Evolutionary conservation across 176 grass and related monocot species (phyloP), one percentile per base, ranked within the genome.

Genomic region (Pontederia paniculata): DNA sequence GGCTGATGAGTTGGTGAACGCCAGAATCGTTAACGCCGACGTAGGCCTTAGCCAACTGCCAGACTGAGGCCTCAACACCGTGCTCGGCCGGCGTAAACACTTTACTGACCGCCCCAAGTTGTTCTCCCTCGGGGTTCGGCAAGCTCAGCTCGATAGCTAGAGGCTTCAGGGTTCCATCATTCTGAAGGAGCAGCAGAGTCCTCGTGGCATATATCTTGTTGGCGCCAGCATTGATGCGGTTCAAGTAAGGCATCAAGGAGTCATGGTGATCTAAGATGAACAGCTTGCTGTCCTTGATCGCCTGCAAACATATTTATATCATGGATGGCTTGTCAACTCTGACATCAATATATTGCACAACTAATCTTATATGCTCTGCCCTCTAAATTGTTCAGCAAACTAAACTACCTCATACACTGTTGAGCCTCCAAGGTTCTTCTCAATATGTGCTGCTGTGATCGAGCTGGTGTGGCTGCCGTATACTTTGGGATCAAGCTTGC

Each of bases 261-360:
- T 90, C 91, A 42, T 97, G 91, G 74, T 90, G 91, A 54, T 97
- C 91, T 28, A 90, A 65, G 43, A 90, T 87, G 68, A 90, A 97
- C 44, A 97, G 86, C 70, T 52, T 80, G 10, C 87, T 84, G 9
- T 7, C 74, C 52, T 56, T 68, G 47, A 87, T 25, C n/a, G 91
- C 86, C 91, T 95, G 79, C 46, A 50, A 47, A 16, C 18, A 62
- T 1, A 37, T 1, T 37, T 37, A 5, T 37, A 2, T 37, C n/a
- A n/a, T n/a, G n/a, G n/a, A n/a, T 12, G 17, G 23, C 23, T 14
- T 25, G 8, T 14, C 1, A 57, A 57, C 16, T 28, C 55, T 28
- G 16, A 14, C 0, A 25, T 57, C 8, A 17, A 16, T 23, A 16
- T 23, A 23, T 14, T 57, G 12, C 23, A 23, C n/a, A n/a, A n/a